Conservation (phyloP, 306 rosid species). For the Vicia villosa region DNA sequence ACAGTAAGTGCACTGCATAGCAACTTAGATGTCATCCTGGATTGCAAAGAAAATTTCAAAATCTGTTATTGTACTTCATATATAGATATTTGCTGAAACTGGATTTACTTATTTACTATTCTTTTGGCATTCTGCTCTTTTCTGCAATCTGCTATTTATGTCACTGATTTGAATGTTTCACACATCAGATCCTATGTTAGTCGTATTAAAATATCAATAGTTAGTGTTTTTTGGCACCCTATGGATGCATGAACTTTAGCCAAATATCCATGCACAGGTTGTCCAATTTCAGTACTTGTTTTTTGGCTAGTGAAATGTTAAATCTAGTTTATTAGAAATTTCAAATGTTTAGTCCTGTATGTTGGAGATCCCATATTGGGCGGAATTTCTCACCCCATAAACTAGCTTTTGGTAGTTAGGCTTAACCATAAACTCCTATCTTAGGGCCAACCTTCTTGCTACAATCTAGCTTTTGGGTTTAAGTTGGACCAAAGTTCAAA, state of each 20-base stretch:
- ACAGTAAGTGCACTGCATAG: conserved; percentile 64
- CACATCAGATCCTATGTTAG: background rate
- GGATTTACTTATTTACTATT: conserved; percentile 20
- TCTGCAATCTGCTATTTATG: background rate
- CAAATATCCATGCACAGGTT: background rate
- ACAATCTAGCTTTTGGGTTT: background rate
- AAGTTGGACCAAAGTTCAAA: background rate
- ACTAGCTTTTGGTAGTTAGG: background rate
- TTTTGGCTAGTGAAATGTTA: background rate
- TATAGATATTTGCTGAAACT: conserved; percentile 11
- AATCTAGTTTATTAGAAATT: conserved; percentile 1
- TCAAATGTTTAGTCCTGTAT: background rate
- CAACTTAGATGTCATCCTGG: background rate
- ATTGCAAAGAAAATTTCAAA: conserved; percentile 21
- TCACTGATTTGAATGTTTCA: background rate
- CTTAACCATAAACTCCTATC: conserved; percentile 1
- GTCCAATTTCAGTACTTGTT: background rate
- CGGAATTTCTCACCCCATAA: background rate
- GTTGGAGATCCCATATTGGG: background rate
- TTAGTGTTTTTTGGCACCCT: background rate
- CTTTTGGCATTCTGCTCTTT: conserved; percentile 1
- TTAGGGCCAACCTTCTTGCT: background rate
- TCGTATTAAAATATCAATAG: background rate
- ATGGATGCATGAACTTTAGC: background rate
- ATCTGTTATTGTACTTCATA: conserved; percentile 19